Evolutionary conservation across 1,284 basidiomycete species (phyloP), one percentile per base, ranked within the genome.

Genomic region (Ganoderma resinaceum): DNA sequence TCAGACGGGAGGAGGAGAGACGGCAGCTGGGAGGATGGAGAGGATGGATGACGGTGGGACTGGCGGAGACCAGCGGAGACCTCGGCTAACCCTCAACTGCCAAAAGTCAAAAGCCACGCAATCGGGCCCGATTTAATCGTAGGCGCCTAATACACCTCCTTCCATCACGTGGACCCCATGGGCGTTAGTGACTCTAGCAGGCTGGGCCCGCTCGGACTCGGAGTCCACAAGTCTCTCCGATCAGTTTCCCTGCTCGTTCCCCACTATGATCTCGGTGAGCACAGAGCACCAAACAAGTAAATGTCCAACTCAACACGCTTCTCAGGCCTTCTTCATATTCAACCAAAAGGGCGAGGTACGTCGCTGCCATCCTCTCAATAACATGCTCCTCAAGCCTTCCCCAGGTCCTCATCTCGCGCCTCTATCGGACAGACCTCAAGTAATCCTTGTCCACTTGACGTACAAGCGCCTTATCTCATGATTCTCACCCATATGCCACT

Each of bases 281-380:
- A 20, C 16, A 53, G 16, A 26, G 20, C 29, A 8, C 9, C 33
- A 20, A 0, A 18, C 52, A 20, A 3, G 3, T 33, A 3, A 5
- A 31, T 38, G 7, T 38, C 6, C 16, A 38, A 38, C 23, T 65
- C 31, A 52, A 42, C 53, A 20, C 23, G 9, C 4, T 23, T 20
- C n/a, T 3, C 59, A 96, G 94, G 96, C 95, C 63, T 97, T 98
- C 89, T 98, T 98, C 83, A 95, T 98, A 72, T 98, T 98, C 87
- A 98, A 97, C 78, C 95, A 96, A 82, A 98, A 98, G 82, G 97
- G 96, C 78, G 97, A 98, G 89, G 95, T 96, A 74, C 67, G 87
- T 60, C 37, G 2, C 12, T 12, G 37, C 14, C 26, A 23, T 69
- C 23, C 18, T 20, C 37, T 23, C 49, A 62, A 46, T 63, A 35